Percentiles rank a stretch among this genome's conserved stretches.
These are phyloP conservation scores for Excoecaria agallocha DNA, from an alignment of 345 rosid species.

Conservation along the genomic window DNA sequence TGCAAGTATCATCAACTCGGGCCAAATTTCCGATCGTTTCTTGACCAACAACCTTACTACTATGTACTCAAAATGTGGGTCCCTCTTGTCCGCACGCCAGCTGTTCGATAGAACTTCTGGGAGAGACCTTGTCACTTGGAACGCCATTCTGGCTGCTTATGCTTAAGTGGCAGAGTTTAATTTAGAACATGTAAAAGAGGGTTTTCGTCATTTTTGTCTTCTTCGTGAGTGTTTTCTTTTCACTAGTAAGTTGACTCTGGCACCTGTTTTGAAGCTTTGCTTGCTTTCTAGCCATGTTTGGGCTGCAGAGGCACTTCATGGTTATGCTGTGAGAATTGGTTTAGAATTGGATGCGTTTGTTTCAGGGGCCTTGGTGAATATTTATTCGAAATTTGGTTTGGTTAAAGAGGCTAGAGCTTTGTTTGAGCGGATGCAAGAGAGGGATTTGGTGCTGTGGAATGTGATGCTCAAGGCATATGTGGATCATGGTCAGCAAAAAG, in stretches of 20 bases:
- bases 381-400: constrained; percentile 46
- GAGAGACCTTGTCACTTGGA: constrained; percentile 57
- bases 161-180: constrained; percentile 33
- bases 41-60: constrained; percentile 51
- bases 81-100: constrained; percentile 43
- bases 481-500: constrained; percentile 37
- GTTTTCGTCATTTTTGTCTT: constrained; percentile 38
- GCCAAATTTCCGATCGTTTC: constrained; percentile 41
- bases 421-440: constrained; percentile 44
- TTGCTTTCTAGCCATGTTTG: constrained; percentile 44
- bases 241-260: constrained; percentile 45
- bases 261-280: constrained; percentile 53
- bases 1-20: constrained; percentile 39
- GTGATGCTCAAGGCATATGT: constrained; percentile 50
- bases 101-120: constrained; percentile 52
- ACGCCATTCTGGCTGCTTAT: constrained; percentile 53
- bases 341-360: constrained; percentile 46
- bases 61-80: constrained; percentile 51
- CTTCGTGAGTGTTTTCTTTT: constrained; percentile 33
- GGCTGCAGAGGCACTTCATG: constrained; percentile 51
- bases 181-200: constrained; percentile 30
- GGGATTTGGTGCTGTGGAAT: constrained; percentile 61
- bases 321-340: constrained; percentile 56
- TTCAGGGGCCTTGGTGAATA: constrained; percentile 50
- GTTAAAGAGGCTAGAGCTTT: constrained; percentile 43